Base-by-base conservation (phyloP, 805 yeast genomes). In the Wickerhamiella azymoides region DNA sequence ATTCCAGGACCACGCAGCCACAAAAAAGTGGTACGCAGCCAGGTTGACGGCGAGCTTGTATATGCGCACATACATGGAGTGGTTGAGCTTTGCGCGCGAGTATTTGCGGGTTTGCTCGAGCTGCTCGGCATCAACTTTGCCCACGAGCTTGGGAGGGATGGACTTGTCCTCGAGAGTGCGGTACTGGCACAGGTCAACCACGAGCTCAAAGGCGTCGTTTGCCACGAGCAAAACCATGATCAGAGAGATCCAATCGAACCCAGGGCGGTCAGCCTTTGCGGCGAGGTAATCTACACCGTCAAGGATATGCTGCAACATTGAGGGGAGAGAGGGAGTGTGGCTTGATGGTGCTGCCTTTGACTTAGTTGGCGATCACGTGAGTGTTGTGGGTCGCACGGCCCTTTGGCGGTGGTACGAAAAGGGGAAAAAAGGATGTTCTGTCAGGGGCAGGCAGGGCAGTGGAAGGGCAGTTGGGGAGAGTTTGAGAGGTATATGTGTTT, bases 211-310 rank as follows among this genome's bases (percentile, higher is more conserved):
- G 3, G 71, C 62, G 57, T 73, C 85, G 59, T 85, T 82, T 27
- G 82, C 83, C 13, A 80, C 67, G 3, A 93, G 72, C 57, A 85
- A 77, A 1, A 86, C 83, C 39, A 82, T 61, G 40, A 89, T 74
- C 38, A 88, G 67, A 10, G 70, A 56, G 58, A 84, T 85, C 96
- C 96, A 92, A 50, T 85, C 73, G 56, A 84, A 73, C 13, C 71
- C 69, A 3, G 92, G 79, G 41, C 64, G 67, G 58, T 85, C 94
- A 49, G 80, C 65, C 28, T 73, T 62, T 2, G 70, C 57, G 49
- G 78, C 73, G 10, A 77, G 30, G 5, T 19, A 21, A 24, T 43
- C 39, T 8, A 46, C 28, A 19, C 25, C 19, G 32, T 27, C 28
- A 6, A 42, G 36, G 2, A 42, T 14, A 2, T 33, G 26, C 10